Percentiles rank a stretch among this genome's conserved stretches.
These are phyloP conservation scores for Melaleuca alternifolia DNA, from an alignment of 345 rosid genomes.

Conservation along the genomic window DNA sequence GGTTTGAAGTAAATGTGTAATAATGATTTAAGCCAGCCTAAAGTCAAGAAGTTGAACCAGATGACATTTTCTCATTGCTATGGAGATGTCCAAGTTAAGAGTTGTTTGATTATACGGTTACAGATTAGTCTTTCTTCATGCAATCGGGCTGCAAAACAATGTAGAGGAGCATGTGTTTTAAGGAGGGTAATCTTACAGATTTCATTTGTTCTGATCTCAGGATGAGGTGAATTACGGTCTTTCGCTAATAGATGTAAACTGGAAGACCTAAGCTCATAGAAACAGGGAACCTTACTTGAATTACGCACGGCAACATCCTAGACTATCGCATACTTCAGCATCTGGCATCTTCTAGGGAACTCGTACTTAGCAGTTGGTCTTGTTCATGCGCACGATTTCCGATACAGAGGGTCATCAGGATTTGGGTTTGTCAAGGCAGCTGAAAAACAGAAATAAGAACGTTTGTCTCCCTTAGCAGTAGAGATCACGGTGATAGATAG, in stretches of 20 bases:
- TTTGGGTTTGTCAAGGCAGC: slow-evolving; percentile 58
- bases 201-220: background rate
- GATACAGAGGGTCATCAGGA: slow-evolving; percentile 62
- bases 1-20: too few relatives aligned
- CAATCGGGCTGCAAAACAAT: background rate
- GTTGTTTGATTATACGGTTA: background rate
- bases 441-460: background rate
- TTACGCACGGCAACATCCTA: background rate
- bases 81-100: background rate
- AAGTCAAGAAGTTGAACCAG: background rate
- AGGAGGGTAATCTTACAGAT: background rate
- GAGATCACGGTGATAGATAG: background rate
- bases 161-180: background rate
- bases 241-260: background rate
- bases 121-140: background rate
- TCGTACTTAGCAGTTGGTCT: slow-evolving; percentile 51
- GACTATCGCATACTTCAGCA: slow-evolving; percentile 33
- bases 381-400: slow-evolving; percentile 64
- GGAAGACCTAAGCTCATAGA: slow-evolving; percentile 16
- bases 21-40: background rate
- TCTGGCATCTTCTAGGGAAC: slow-evolving; percentile 50
- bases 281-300: slow-evolving; percentile 19
- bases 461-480: background rate
- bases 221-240: too few relatives aligned
- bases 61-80: background rate